phyloP scores from a whole-genome alignment of 2,329 filamentous ascomycete genomes.

The Diaporthe vexans region DNA sequence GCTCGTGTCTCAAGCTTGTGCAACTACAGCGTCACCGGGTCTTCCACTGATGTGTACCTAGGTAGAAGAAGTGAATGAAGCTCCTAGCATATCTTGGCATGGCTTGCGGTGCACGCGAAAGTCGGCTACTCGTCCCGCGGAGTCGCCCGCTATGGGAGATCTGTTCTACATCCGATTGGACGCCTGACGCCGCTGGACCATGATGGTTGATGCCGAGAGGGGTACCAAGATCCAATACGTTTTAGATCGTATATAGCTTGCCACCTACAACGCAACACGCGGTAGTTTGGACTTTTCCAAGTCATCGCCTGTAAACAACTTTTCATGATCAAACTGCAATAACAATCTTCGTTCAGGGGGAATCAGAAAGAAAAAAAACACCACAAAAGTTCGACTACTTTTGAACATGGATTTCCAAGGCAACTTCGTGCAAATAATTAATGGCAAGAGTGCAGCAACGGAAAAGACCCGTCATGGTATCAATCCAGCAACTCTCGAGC shows the following conservation, averaged over 20 bases:
- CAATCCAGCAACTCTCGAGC: conserved; percentile 7
- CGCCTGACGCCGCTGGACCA: not conserved
- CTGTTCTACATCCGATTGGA: not conserved
- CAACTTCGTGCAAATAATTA: conserved; percentile 49
- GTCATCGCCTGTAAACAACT: not conserved
- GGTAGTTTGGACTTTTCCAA: not conserved
- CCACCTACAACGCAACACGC: not conserved
- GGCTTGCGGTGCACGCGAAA: not conserved
- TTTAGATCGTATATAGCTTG: not conserved
- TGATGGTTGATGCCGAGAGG: not conserved
- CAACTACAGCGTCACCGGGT: not conserved
- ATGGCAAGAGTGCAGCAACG: not conserved
- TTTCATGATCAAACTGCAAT: no score
- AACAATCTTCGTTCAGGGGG: no score
- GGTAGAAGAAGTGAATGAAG: not conserved
- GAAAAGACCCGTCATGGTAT: not conserved
- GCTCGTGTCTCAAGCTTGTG: not conserved
- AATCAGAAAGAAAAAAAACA: no score
- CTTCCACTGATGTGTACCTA: no score
- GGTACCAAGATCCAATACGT: not conserved
- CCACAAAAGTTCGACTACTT: no score
- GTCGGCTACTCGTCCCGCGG: not conserved
- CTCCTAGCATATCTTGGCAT: not conserved
- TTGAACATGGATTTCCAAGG: conserved; percentile 18
- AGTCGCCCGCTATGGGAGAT: not conserved